Percentiles rank a stretch among this genome's conserved stretches.
Evolutionary conservation across 768 basidiomycete genomes (phyloP).

Genomic region (Tylopilus sp.): DNA sequence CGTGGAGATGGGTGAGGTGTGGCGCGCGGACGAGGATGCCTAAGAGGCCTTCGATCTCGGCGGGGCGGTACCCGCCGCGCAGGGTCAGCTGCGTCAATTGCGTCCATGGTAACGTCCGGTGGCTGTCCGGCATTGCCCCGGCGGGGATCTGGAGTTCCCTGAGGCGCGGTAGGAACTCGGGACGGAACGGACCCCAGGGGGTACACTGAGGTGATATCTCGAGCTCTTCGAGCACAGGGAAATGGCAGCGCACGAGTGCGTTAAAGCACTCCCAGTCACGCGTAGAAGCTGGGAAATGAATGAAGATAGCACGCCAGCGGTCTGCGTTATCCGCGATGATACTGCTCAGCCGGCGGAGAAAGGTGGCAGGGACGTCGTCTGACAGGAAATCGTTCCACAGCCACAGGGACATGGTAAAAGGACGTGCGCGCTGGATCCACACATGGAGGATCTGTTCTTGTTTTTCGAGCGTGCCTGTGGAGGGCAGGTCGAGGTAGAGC

Average conservation of each 20-base stretch:
- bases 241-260: slow-evolving; percentile 20
- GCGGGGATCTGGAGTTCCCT: slow-evolving; percentile 30
- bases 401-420: slow-evolving; percentile 26
- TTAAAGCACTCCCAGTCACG: slow-evolving; percentile 28
- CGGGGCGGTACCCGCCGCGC: slow-evolving; percentile 27
- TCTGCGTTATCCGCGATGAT: slow-evolving; percentile 22
- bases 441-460: slow-evolving; percentile 25
- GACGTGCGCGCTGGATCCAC: slow-evolving; percentile 28
- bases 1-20: slow-evolving; percentile 27
- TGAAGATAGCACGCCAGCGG: slow-evolving; percentile 30
- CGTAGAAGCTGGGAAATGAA: slow-evolving; percentile 28
- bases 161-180: slow-evolving; percentile 23
- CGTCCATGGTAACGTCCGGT: slow-evolving; percentile 31
- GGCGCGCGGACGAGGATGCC: slow-evolving; percentile 24
- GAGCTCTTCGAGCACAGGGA: slow-evolving; percentile 30
- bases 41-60: slow-evolving; percentile 26
- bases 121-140: slow-evolving; percentile 30
- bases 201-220: slow-evolving; percentile 32
- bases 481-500: slow-evolving; percentile 30
- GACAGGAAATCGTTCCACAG: slow-evolving; percentile 33
- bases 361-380: slow-evolving; percentile 26
- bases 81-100: slow-evolving; percentile 31
- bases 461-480: slow-evolving; percentile 17
- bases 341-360: slow-evolving; percentile 22
- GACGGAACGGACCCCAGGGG: slow-evolving; percentile 29